phyloP scores from a whole-genome alignment of 2,329 filamentous ascomycete species.

The Gnomoniopsis sp. region DNA sequence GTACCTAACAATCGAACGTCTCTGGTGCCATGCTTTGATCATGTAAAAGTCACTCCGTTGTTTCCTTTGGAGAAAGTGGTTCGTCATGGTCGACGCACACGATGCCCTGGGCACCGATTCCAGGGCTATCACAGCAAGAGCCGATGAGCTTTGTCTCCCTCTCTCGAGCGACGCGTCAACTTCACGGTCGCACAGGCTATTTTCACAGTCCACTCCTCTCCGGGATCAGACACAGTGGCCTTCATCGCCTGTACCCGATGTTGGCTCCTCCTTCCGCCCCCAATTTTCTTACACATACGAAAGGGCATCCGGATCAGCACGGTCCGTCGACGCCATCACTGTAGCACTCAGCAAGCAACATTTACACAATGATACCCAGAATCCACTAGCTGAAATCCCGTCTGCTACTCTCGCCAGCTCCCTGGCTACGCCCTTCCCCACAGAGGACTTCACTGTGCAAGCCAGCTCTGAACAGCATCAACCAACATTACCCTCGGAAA shows the following conservation, averaged over 20 bases:
- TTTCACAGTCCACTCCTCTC: not conserved
- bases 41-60: not conserved
- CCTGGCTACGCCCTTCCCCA: not conserved
- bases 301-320: not conserved
- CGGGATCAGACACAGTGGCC: not conserved
- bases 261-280: not conserved
- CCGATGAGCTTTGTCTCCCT: slow-evolving; percentile 4
- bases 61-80: slow-evolving; percentile 12
- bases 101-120: slow-evolving; percentile 9
- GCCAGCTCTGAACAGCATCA: not conserved
- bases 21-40: not conserved
- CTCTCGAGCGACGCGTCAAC: not conserved
- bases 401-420: not conserved
- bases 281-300: not conserved
- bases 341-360: slow-evolving; percentile 14
- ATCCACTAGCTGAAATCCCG: not conserved
- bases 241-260: not conserved
- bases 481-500: not conserved
- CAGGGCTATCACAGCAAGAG: not conserved
- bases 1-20: not conserved
- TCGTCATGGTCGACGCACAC: slow-evolving; percentile 16
- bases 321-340: slow-evolving; percentile 9
- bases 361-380: slow-evolving; percentile 9
- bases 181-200: not conserved
- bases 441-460: slow-evolving; percentile 1